Evolutionary conservation across 1,139 yeast species (phyloP).

Genomic region (Pichia sorboxylosa): DNA sequence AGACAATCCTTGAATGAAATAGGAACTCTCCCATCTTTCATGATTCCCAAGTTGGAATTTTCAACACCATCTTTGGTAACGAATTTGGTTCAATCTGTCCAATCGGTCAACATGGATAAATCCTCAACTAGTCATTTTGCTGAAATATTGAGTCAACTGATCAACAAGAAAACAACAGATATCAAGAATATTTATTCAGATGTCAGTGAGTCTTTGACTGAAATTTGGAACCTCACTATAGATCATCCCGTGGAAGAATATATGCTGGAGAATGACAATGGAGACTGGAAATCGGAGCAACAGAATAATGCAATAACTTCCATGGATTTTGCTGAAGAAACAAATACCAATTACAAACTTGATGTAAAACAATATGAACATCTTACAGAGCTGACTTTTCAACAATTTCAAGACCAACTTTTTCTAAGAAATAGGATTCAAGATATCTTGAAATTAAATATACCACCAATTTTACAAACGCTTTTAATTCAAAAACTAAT

Average conservation of each 20-base stretch:
- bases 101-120: slow-evolving; percentile 9
- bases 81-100: slow-evolving; percentile 6
- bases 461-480: slow-evolving; percentile 46
- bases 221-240: slow-evolving; percentile 37
- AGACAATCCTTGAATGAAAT: slow-evolving; percentile 36
- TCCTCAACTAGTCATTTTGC: slow-evolving; percentile 7
- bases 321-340: too few relatives aligned
- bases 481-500: slow-evolving; percentile 58
- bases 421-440: slow-evolving; percentile 47
- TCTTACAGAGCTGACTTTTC: slow-evolving; percentile 28
- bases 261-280: slow-evolving; percentile 10
- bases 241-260: slow-evolving; percentile 37
- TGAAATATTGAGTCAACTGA: slow-evolving; percentile 6
- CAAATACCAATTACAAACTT: slow-evolving; percentile 7
- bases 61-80: slow-evolving; percentile 4
- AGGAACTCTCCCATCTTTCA: slow-evolving; percentile 22
- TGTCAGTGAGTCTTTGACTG: slow-evolving; percentile 40
- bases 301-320: slow-evolving; percentile 7
- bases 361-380: slow-evolving; percentile 15
- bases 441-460: slow-evolving; percentile 36
- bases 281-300: not conserved
- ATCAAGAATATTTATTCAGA: slow-evolving; percentile 17
- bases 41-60: slow-evolving; percentile 9
- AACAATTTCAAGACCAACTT: slow-evolving; percentile 41
- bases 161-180: slow-evolving; percentile 8